Evolutionary conservation across 2,329 filamentous ascomycete species (phyloP).

Genomic region (Alternaria novae-zelandiae): DNA sequence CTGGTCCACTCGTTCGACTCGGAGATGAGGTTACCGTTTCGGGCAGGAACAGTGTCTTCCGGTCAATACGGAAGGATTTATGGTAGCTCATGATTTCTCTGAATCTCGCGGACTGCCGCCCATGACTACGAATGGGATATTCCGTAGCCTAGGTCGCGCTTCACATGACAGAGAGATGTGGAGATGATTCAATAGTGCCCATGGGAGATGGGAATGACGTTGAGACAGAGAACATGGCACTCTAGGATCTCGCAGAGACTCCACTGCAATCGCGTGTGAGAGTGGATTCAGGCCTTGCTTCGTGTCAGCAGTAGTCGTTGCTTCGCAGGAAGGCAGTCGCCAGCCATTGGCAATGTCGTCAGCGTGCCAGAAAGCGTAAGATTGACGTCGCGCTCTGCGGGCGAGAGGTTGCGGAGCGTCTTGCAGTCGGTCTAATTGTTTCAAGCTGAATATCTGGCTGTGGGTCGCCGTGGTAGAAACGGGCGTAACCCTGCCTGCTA

Average conservation of each 20-base stretch:
- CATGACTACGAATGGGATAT: not conserved
- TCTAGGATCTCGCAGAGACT: not conserved
- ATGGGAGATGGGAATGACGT: conserved; percentile 6
- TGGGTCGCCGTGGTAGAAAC: conserved; percentile 12
- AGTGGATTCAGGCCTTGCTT: not conserved
- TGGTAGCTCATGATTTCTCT: not conserved
- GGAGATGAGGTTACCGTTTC: conserved; percentile 2
- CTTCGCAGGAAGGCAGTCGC: not conserved
- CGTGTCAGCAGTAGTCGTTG: not conserved
- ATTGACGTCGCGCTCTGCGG: conserved; percentile 3
- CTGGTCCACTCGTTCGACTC: not conserved
- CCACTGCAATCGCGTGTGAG: not conserved
- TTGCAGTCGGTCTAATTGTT: conserved; percentile 12
- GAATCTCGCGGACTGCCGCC: not conserved
- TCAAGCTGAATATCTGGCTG: conserved; percentile 12
- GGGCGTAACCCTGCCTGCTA: conserved; percentile 17
- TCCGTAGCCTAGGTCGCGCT: not conserved
- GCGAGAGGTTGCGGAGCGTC: conserved; percentile 16
- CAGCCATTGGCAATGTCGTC: not conserved
- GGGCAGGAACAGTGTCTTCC: not conserved
- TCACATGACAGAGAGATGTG: not conserved
- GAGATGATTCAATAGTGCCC: conserved; percentile 6
- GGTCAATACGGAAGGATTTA: not conserved
- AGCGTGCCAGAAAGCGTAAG: not conserved
- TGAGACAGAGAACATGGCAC: not conserved